Evolutionary conservation across 345 rosid genomes (phyloP).

Genomic region (Laguncularia racemosa): DNA sequence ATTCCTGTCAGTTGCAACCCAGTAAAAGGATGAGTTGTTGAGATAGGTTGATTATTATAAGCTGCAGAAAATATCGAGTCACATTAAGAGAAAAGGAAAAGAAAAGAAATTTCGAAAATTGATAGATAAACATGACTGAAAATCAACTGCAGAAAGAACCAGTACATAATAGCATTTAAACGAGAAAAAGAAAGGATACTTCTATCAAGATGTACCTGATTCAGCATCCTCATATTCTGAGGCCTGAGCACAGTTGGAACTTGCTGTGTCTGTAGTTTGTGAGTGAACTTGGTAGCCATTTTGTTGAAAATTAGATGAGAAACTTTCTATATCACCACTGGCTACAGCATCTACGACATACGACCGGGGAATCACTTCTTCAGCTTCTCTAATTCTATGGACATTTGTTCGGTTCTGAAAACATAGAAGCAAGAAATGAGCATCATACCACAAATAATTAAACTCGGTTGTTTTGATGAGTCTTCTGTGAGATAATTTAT

Average conservation of each 20-base stretch:
- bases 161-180: background rate
- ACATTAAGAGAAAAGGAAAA: background rate
- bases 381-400: constrained; percentile 42
- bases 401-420: constrained; percentile 52
- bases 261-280: constrained; percentile 52
- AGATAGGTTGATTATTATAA: constrained; percentile 53
- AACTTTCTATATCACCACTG: constrained; percentile 41
- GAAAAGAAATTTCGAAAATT: constrained; percentile 1
- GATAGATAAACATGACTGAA: background rate
- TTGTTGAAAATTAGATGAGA: constrained; percentile 40
- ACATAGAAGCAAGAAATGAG: constrained; percentile 1
- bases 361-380: constrained; percentile 31
- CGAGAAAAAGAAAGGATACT: background rate
- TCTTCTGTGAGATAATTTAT: background rate
- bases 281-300: constrained; percentile 37
- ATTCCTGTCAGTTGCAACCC: constrained; percentile 32
- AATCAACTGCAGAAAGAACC: no score
- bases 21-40: constrained; percentile 40
- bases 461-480: background rate
- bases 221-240: constrained; percentile 81
- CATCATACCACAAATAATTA: background rate
- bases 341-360: constrained; percentile 33
- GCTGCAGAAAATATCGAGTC: constrained; percentile 31
- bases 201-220: constrained; percentile 42
- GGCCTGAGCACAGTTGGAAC: constrained; percentile 52